These are phyloP conservation scores for Quercus lobata DNA, from an alignment of 331 rosid species.

Conservation along the genomic window DNA sequence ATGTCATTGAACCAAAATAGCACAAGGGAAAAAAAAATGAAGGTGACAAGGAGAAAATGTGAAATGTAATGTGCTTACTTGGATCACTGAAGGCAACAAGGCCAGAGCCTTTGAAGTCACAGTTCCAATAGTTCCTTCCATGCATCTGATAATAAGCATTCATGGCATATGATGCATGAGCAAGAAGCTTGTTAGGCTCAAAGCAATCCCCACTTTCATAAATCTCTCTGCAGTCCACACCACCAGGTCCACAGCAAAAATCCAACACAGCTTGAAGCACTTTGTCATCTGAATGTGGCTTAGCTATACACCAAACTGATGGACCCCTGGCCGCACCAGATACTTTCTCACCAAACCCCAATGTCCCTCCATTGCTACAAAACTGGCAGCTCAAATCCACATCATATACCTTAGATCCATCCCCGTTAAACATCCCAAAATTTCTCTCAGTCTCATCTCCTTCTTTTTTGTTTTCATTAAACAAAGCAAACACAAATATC, in stretches of 20 bases:
- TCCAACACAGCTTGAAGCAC: conserved; percentile 48
- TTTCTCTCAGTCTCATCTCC: conserved; percentile 42
- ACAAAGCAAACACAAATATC: conserved; percentile 44
- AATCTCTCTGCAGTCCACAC: conserved; percentile 48
- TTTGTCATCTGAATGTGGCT: conserved; percentile 43
- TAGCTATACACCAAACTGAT: conserved; percentile 51
- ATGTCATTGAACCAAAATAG: too few relatives aligned
- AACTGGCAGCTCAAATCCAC: conserved; percentile 46
- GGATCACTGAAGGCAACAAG: conserved; percentile 51
- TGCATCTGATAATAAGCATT: conserved; percentile 55
- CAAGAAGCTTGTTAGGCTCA: conserved; percentile 39
- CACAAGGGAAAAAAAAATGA: neutral
- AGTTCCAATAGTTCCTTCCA: conserved; percentile 62
- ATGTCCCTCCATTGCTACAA: conserved; percentile 21
- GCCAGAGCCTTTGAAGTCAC: conserved; percentile 49
- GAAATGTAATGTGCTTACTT: conserved; percentile 20
- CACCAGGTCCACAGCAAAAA: conserved; percentile 51
- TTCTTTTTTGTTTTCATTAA: conserved; percentile 48
- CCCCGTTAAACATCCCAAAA: conserved; percentile 45
- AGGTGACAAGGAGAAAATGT: neutral
- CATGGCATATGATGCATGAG: conserved; percentile 53
- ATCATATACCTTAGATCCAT: conserved; percentile 44
- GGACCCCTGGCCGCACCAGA: conserved; percentile 27
- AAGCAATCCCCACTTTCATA: conserved; percentile 38
- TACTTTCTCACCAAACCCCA: conserved; percentile 28